Conservation (phyloP, 148 eudicot genomes). For the Fagopyrum esculentum region DNA sequence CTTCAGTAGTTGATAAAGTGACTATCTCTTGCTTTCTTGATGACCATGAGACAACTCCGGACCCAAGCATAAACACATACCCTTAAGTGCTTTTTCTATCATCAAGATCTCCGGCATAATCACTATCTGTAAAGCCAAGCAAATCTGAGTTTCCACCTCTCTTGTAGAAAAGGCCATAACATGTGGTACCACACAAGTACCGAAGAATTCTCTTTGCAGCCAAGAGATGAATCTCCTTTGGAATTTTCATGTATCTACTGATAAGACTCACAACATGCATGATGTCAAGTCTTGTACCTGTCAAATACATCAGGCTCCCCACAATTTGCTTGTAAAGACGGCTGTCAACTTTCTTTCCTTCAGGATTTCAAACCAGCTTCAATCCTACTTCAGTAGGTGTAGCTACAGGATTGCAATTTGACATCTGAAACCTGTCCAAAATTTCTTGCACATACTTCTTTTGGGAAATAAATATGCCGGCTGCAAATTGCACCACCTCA, state of each 20-base stretch:
- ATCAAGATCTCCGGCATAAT: too few relatives aligned
- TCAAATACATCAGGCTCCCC: constrained; percentile 5
- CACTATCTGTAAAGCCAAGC: too few relatives aligned
- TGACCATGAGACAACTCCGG: too few relatives aligned
- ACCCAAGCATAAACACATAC: too few relatives aligned
- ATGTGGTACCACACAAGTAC: not conserved
- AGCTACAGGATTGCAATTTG: too few relatives aligned
- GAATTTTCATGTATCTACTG: not conserved
- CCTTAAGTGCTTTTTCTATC: too few relatives aligned
- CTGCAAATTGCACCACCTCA: not conserved
- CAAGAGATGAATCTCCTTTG: not conserved
- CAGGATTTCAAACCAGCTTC: not conserved
- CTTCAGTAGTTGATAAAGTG: too few relatives aligned
- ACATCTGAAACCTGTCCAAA: too few relatives aligned
- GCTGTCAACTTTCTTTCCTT: not conserved
- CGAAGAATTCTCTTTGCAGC: not conserved
- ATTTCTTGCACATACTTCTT: too few relatives aligned
- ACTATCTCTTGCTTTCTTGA: too few relatives aligned
- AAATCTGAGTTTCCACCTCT: too few relatives aligned
- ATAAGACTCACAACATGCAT: constrained; percentile 6
- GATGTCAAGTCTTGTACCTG: not conserved
- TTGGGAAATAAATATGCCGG: not conserved
- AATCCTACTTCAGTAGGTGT: not conserved
- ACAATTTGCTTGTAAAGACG: not conserved
- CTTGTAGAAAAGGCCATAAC: too few relatives aligned